Conservation (phyloP, 345 rosid species). For the Melaleuca alternifolia region DNA sequence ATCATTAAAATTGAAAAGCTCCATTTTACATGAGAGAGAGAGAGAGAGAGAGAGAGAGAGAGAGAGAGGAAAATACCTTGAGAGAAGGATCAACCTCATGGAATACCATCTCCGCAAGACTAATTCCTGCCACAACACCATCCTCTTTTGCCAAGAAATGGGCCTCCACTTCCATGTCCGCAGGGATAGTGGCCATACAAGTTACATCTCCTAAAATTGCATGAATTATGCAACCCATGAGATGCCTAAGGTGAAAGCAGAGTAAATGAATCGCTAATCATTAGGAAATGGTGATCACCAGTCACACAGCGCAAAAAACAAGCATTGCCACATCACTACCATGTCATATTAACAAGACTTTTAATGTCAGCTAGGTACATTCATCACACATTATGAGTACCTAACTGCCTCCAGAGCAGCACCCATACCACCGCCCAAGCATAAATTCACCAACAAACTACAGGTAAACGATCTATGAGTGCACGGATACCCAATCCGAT, state of each 20-base stretch:
- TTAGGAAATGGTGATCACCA: neutral
- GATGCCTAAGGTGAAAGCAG: neutral
- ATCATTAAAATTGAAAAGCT: neutral
- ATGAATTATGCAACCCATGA: neutral
- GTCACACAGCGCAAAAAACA: neutral
- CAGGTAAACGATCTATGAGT: neutral
- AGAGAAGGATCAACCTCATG: conserved; percentile 77
- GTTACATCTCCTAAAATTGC: conserved; percentile 70
- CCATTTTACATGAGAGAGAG: neutral
- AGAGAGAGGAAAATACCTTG: conserved; percentile 30
- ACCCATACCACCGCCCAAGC: neutral
- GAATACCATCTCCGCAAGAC: conserved; percentile 81
- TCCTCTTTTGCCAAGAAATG: conserved; percentile 87
- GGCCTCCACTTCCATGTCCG: conserved; percentile 85
- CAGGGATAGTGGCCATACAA: conserved; percentile 82
- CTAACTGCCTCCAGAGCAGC: neutral
- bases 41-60: neutral
- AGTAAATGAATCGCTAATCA: neutral
- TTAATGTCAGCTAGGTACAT: neutral
- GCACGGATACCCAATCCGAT: neutral
- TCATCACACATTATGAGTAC: neutral
- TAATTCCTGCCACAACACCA: conserved; percentile 78
- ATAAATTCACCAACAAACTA: neutral
- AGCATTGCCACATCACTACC: neutral
- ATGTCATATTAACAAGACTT: neutral